Percentiles rank a stretch among this genome's conserved stretches.
These are phyloP conservation scores for Haematococcus lacustris DNA, from an alignment of 139 green algal species.

Conservation along the genomic window DNA sequence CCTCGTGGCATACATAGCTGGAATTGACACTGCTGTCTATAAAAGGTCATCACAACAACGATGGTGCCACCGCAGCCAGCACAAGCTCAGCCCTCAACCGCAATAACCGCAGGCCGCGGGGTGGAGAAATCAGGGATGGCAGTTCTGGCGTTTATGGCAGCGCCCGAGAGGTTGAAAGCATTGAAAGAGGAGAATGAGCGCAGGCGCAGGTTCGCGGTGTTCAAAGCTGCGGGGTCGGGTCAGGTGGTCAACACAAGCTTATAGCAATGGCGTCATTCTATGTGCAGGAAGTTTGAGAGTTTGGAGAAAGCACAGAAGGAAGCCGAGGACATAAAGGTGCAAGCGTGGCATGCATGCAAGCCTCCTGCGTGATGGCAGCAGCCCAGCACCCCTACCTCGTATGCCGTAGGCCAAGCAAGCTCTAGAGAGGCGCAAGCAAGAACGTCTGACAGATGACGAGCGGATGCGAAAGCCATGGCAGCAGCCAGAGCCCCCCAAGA, in stretches of 20 bases:
- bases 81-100: no score
- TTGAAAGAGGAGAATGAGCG: slow-evolving; percentile 23
- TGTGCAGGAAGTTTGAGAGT: slow-evolving; percentile 6
- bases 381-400: background rate
- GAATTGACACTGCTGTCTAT: no score
- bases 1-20: no score
- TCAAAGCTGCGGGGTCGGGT: background rate
- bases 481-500: slow-evolving; percentile 38
- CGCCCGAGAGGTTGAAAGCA: slow-evolving; percentile 14
- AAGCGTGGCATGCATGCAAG: background rate
- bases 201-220: slow-evolving; percentile 10
- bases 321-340: slow-evolving; percentile 26
- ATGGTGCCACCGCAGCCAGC: no score
- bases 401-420: slow-evolving; percentile 32
- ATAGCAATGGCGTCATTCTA: background rate
- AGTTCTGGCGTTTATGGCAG: no score
- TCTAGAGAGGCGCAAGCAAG: slow-evolving; percentile 21
- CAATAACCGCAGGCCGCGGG: no score
- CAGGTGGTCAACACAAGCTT: background rate
- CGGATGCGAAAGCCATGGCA: slow-evolving; percentile 49
- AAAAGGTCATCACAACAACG: no score
- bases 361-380: background rate
- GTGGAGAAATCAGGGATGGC: no score
- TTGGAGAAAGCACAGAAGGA: slow-evolving; percentile 9
- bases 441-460: slow-evolving; percentile 39